Conservation (phyloP, 2,329 filamentous ascomycete genomes). For the Scleromitrula shiraiana region DNA sequence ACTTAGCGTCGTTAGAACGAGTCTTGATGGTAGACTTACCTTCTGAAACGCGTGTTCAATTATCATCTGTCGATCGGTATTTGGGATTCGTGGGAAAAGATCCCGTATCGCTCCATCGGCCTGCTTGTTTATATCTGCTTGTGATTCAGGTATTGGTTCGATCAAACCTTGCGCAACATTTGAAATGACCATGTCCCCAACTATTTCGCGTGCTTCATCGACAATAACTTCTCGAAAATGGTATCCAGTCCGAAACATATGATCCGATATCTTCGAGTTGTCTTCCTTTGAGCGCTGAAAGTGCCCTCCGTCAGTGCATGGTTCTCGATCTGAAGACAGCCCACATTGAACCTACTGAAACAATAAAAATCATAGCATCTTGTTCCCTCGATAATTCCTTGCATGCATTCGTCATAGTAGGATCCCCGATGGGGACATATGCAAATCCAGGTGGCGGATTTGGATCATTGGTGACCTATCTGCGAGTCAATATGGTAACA, state of each 20-base stretch:
- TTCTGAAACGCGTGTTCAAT: slow-evolving; percentile 56
- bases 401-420: slow-evolving; percentile 50
- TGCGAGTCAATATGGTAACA: slow-evolving; percentile 12
- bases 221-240: slow-evolving; percentile 53
- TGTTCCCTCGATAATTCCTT: slow-evolving; percentile 57
- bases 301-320: slow-evolving; percentile 5
- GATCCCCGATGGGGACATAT: slow-evolving; percentile 56
- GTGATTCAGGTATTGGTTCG: slow-evolving; percentile 52
- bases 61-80: slow-evolving; percentile 55
- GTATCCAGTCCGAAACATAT: slow-evolving; percentile 52
- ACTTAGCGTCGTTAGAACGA: slow-evolving; percentile 9
- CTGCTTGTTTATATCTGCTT: slow-evolving; percentile 53
- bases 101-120: slow-evolving; percentile 55
- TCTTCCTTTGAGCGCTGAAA: slow-evolving; percentile 22
- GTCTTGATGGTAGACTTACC: slow-evolving; percentile 35
- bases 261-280: slow-evolving; percentile 30
- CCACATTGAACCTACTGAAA: slow-evolving; percentile 43
- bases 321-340: background rate
- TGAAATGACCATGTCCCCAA: slow-evolving; percentile 26
- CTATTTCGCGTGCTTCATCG: slow-evolving; percentile 40
- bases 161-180: slow-evolving; percentile 30
- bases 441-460: slow-evolving; percentile 52
- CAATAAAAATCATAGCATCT: slow-evolving; percentile 58
- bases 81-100: slow-evolving; percentile 56
- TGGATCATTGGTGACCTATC: slow-evolving; percentile 43